Percentiles rank a stretch among this genome's conserved stretches.
Conservation (phyloP, 2,329 filamentous ascomycete genomes). For the Byssochlamys sp. region DNA sequence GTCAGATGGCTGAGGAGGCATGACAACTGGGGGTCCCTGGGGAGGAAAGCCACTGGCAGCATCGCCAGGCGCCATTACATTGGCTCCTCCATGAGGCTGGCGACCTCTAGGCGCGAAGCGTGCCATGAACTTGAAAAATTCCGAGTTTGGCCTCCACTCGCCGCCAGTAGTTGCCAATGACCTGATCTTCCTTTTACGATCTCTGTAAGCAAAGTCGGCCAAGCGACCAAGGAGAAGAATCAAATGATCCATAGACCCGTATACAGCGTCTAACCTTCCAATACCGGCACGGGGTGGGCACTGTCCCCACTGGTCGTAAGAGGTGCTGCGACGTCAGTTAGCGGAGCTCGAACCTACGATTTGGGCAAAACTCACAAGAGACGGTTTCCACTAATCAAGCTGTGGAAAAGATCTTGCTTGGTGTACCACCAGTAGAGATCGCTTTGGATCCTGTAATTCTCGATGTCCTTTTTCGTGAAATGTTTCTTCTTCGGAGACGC, state of each 20-base stretch:
- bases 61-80: constrained; percentile 1
- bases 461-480: constrained; percentile 53
- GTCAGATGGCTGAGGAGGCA: constrained; percentile 3
- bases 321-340: constrained; percentile 49
- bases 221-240: constrained; percentile 72
- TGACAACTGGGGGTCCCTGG: background rate
- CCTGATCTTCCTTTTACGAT: constrained; percentile 67
- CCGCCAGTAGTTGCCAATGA: constrained; percentile 52
- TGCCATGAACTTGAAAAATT: constrained; percentile 34
- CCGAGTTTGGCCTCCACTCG: constrained; percentile 46
- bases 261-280: constrained; percentile 66
- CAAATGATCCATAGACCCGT: constrained; percentile 81
- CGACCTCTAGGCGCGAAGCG: constrained; percentile 13
- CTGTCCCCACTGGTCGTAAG: constrained; percentile 71
- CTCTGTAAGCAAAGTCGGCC: constrained; percentile 65
- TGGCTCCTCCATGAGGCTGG: constrained; percentile 4
- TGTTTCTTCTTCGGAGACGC: constrained; percentile 21
- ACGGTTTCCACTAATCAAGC: constrained; percentile 73
- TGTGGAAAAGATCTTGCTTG: constrained; percentile 89
- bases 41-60: background rate
- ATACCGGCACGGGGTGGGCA: constrained; percentile 77
- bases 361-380: constrained; percentile 58
- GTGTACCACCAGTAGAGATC: constrained; percentile 94
- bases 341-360: background rate
- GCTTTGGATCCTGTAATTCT: constrained; percentile 67